phyloP scores from a whole-genome alignment of 805 yeast species.

The Yamadazyma endophytica region DNA sequence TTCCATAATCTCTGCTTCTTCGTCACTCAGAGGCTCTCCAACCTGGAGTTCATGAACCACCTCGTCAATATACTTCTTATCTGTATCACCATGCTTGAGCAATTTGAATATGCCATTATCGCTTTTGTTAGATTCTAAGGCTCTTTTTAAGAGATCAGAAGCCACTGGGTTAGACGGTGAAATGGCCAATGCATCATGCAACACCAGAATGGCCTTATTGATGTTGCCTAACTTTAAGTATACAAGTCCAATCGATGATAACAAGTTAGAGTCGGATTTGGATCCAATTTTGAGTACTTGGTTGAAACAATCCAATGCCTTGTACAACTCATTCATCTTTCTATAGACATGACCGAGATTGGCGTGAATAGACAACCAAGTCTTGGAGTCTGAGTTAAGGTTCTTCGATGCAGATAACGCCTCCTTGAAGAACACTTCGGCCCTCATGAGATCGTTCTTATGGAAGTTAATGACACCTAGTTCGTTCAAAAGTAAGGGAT shows the following conservation, averaged over 20 bases:
- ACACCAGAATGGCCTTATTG: constrained; percentile 63
- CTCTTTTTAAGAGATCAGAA: constrained; percentile 72
- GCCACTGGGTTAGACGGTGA: constrained; percentile 83
- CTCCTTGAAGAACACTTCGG: constrained; percentile 65
- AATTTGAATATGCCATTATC: constrained; percentile 17
- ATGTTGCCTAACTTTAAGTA: constrained; percentile 64
- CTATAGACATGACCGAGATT: constrained; percentile 89
- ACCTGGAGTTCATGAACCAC: constrained; percentile 37
- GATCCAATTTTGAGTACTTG: constrained; percentile 68
- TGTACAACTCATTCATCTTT: constrained; percentile 53
- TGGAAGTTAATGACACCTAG: constrained; percentile 90
- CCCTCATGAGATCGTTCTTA: constrained; percentile 58
- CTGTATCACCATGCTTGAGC: constrained; percentile 3
- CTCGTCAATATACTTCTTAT: constrained; percentile 6
- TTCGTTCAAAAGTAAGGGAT: constrained; percentile 87
- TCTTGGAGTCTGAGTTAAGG: constrained; percentile 72
- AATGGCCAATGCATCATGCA: constrained; percentile 79
- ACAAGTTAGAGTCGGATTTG: constrained; percentile 64
- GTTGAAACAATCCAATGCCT: constrained; percentile 71
- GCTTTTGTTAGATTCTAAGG: constrained; percentile 56
- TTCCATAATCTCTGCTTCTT: constrained; percentile 51
- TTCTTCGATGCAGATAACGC: constrained; percentile 68
- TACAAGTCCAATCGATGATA: constrained; percentile 82
- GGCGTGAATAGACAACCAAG: constrained; percentile 81
- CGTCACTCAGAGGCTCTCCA: constrained; percentile 50